These are phyloP conservation scores for Lyophyllum shimeji DNA, from an alignment of 768 basidiomycete genomes.

Conservation along the genomic window DNA sequence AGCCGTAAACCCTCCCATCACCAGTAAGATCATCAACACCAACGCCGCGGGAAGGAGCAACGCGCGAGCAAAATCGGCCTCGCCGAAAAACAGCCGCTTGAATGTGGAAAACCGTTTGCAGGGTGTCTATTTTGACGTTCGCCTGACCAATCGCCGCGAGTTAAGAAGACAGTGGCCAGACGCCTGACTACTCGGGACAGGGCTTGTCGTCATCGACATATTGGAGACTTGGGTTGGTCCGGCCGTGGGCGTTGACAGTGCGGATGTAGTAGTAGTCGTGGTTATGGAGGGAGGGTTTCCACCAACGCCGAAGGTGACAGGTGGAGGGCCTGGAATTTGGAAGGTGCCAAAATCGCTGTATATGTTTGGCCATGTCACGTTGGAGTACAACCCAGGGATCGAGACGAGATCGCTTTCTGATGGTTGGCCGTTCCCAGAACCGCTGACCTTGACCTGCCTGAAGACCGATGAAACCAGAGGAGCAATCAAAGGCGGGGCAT, in stretches of 20 bases:
- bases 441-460: conserved; percentile 37
- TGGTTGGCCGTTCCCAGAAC: conserved; percentile 34
- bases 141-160: conserved; percentile 23
- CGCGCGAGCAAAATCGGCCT: background rate
- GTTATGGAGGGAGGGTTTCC: conserved; percentile 9
- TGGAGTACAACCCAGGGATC: conserved; percentile 34
- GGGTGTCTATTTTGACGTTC: conserved; percentile 3
- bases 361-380: conserved; percentile 35
- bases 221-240: conserved; percentile 1
- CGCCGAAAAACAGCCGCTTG: background rate
- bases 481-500: background rate
- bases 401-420: conserved; percentile 31
- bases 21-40: background rate
- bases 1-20: background rate
- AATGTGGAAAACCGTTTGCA: background rate
- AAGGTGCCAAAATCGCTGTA: conserved; percentile 32
- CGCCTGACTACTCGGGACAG: conserved; percentile 17
- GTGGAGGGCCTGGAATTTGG: conserved; percentile 35
- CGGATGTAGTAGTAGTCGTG: conserved; percentile 13
- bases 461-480: background rate
- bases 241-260: conserved; percentile 8
- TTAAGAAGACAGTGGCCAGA: conserved; percentile 24
- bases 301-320: conserved; percentile 29
- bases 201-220: conserved; percentile 1
- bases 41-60: background rate